These are phyloP conservation scores for Rhizopus delemar DNA, from an alignment of 371 early-diverging fungal genomes.

Conservation along the genomic window DNA sequence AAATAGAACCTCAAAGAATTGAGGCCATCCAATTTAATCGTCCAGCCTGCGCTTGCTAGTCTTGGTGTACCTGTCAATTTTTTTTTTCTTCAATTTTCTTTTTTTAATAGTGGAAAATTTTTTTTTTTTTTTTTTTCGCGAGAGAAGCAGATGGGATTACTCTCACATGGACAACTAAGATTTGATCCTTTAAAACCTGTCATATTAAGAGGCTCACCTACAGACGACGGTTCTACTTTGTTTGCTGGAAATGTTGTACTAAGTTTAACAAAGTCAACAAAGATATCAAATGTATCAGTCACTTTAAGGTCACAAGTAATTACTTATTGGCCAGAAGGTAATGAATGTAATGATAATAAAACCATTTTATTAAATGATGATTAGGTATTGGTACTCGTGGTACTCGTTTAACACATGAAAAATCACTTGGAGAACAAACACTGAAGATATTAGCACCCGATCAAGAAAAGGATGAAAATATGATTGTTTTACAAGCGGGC, in stretches of 20 bases:
- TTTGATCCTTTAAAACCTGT: conserved; percentile 40
- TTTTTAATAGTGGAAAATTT: no score
- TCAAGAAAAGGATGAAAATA: conserved; percentile 20
- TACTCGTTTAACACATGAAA: conserved; percentile 40
- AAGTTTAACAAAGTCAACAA: conserved; percentile 28
- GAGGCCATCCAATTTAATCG: no score
- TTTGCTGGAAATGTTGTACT: conserved; percentile 32
- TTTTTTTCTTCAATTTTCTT: no score
- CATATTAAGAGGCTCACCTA: conserved; percentile 31
- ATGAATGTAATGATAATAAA: background rate
- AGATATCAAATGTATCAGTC: conserved; percentile 29
- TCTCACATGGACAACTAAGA: conserved; percentile 31
- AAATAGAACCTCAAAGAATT: no score
- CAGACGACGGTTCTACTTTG: conserved; percentile 36
- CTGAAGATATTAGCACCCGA: conserved; percentile 27
- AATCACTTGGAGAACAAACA: conserved; percentile 32
- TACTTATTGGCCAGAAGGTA: conserved; percentile 42
- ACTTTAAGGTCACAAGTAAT: conserved; percentile 23
- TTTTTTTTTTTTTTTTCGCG: no score
- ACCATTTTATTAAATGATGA: background rate
- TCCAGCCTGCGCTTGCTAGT: no score
- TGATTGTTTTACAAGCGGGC: conserved; percentile 29
- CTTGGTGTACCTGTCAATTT: no score
- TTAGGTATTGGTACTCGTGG: conserved; percentile 47
- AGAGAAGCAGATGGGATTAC: conserved; percentile 22